Conservation (phyloP, 2,329 filamentous ascomycete genomes). For the Ascochyta koolunga region DNA sequence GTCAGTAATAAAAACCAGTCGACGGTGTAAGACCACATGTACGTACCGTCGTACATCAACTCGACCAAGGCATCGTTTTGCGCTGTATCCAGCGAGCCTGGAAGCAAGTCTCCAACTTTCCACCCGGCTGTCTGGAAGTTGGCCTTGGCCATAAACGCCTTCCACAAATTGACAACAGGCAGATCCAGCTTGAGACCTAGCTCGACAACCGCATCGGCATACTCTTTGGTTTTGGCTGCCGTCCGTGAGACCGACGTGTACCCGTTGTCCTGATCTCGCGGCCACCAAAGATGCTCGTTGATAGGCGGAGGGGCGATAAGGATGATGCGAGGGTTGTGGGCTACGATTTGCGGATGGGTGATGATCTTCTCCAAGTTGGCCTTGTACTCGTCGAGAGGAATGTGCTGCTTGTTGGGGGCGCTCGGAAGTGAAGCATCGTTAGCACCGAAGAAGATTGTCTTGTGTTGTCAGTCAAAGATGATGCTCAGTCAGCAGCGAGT, state of each 20-base stretch:
- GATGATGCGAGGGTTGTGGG: slow-evolving; percentile 75
- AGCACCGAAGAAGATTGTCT: slow-evolving; percentile 84
- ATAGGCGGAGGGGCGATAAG: slow-evolving; percentile 83
- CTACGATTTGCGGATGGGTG: slow-evolving; percentile 70
- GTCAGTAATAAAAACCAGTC: slow-evolving; percentile 12
- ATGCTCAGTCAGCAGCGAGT: not conserved
- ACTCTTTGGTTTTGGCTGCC: slow-evolving; percentile 67
- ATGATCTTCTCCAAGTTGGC: slow-evolving; percentile 75
- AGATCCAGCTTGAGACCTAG: slow-evolving; percentile 63
- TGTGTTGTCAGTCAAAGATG: slow-evolving; percentile 13
- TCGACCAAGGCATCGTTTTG: slow-evolving; percentile 61
- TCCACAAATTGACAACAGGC: slow-evolving; percentile 79
- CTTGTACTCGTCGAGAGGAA: slow-evolving; percentile 77
- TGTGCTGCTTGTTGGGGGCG: slow-evolving; percentile 71
- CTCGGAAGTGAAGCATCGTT: slow-evolving; percentile 81
- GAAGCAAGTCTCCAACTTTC: slow-evolving; percentile 53
- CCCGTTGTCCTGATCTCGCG: slow-evolving; percentile 51
- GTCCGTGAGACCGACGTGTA: slow-evolving; percentile 55
- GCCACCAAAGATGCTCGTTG: slow-evolving; percentile 73
- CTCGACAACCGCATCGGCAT: slow-evolving; percentile 68
- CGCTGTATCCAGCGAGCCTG: slow-evolving; percentile 64
- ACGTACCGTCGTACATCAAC: slow-evolving; percentile 63
- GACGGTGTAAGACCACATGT: not conserved
- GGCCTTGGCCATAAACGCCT: slow-evolving; percentile 71
- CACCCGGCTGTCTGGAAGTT: slow-evolving; percentile 55